Percentiles rank a stretch among this genome's conserved stretches.
Conservation (phyloP, 2,329 filamentous ascomycete species). For the Cryoendolithus antarcticus region DNA sequence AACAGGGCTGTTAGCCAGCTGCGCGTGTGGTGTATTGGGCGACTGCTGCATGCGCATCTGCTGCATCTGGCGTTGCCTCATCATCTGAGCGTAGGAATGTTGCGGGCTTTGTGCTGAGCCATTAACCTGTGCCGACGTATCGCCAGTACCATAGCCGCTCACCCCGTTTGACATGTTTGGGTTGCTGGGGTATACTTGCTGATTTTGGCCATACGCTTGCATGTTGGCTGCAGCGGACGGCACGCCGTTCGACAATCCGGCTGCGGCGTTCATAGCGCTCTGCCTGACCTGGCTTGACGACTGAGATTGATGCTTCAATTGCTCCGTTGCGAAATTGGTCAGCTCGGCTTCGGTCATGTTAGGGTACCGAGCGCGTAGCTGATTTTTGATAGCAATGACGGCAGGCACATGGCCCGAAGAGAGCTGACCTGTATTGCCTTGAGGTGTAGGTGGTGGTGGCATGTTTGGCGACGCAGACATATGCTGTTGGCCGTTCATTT, state of each 20-base stretch:
- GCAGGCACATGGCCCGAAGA: conserved; percentile 43
- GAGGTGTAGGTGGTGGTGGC: conserved; percentile 25
- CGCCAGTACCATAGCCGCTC: conserved; percentile 9
- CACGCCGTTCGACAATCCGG: conserved; percentile 16
- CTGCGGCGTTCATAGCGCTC: conserved; percentile 27
- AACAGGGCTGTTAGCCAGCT: conserved; percentile 16
- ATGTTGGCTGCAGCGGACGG: conserved; percentile 8
- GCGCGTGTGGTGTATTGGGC: conserved; percentile 14
- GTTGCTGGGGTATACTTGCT: conserved; percentile 15
- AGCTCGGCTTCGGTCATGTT: conserved; percentile 42
- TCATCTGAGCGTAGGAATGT: conserved; percentile 18
- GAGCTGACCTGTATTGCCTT: conserved; percentile 34
- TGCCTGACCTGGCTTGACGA: conserved; percentile 21
- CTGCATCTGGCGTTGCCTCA: conserved; percentile 18
- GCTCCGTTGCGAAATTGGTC: conserved; percentile 39
- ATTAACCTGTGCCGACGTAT: conserved; percentile 1
- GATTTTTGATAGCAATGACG: conserved; percentile 41
- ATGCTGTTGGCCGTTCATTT: conserved; percentile 14
- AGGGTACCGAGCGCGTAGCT: conserved; percentile 40
- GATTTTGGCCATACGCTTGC: conserved; percentile 15
- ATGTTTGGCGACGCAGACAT: conserved; percentile 24
- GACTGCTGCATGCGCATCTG: conserved; percentile 19
- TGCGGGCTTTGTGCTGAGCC: conserved; percentile 6
- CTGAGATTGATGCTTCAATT: conserved; percentile 29
- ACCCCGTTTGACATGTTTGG: conserved; percentile 10